Evolutionary conservation across 768 basidiomycete genomes (phyloP).

Genomic region (Nidularia pulvinata): DNA sequence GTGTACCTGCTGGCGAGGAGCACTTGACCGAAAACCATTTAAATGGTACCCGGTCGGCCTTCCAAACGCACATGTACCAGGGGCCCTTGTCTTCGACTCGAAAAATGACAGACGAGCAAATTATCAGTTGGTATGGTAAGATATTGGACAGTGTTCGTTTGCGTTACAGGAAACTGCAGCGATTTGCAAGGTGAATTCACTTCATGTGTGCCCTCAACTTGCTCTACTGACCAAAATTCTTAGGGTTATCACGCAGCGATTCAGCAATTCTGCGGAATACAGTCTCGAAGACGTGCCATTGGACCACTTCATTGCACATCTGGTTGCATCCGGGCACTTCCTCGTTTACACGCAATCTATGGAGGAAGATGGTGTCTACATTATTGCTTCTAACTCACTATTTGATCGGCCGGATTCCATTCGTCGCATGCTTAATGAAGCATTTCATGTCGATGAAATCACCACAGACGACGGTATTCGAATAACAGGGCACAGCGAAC

Average conservation of each 20-base stretch:
- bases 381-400: constrained; percentile 79
- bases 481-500: constrained; percentile 30
- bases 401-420: constrained; percentile 78
- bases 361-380: constrained; percentile 91
- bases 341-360: constrained; percentile 88
- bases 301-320: constrained; percentile 75
- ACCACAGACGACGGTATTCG: constrained; percentile 54
- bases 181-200: constrained; percentile 74
- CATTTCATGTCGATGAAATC: constrained; percentile 77
- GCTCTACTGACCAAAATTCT: constrained; percentile 5
- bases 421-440: constrained; percentile 77
- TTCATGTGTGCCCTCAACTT: constrained; percentile 2
- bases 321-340: constrained; percentile 88
- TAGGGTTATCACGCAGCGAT: constrained; percentile 79
- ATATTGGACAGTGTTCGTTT: constrained; percentile 91
- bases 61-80: constrained; percentile 26
- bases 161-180: constrained; percentile 91
- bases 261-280: constrained; percentile 94
- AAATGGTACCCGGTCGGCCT: constrained; percentile 19
- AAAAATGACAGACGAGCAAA: constrained; percentile 81
- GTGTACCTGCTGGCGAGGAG: constrained; percentile 57
- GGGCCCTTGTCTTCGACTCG: constrained; percentile 30
- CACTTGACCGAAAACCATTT: constrained; percentile 16
- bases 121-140: constrained; percentile 88
- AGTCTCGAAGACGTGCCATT: constrained; percentile 72